These are phyloP conservation scores for Tephrocybe sp. DNA, from an alignment of 768 basidiomycete species.

Conservation along the genomic window DNA sequence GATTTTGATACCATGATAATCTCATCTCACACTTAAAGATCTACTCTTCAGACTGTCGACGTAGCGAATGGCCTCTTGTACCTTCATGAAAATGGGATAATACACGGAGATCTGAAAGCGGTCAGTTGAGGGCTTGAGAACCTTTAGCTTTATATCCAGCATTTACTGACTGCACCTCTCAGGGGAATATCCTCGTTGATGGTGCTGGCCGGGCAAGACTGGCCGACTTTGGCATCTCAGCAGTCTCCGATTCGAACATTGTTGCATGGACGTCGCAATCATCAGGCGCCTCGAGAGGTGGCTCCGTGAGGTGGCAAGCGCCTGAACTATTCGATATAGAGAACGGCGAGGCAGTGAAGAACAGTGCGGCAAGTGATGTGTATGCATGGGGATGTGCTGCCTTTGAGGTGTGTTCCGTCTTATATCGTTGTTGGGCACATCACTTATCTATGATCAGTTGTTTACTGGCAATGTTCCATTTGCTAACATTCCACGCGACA, in stretches of 20 bases:
- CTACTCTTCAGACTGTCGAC: not conserved
- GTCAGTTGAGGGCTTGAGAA: not conserved
- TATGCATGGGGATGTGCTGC: slow-evolving; percentile 1
- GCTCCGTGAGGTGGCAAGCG: no score
- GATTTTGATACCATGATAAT: not conserved
- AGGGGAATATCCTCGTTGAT: not conserved
- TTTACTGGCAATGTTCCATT: not conserved
- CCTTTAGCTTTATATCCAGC: no score
- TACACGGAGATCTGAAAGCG: not conserved
- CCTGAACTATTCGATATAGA: not conserved
- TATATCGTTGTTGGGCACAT: no score
- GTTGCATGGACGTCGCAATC: slow-evolving; percentile 1
- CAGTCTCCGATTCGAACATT: not conserved
- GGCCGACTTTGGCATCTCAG: no score
- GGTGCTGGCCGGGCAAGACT: not conserved
- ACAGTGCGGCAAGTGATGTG: not conserved
- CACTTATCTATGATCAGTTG: not conserved
- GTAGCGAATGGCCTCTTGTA: not conserved
- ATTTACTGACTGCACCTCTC: not conserved
- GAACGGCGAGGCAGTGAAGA: not conserved
- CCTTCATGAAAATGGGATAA: not conserved
- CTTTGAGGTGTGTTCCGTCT: not conserved
- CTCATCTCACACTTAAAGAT: not conserved
- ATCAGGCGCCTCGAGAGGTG: not conserved
- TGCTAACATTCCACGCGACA: not conserved